These are phyloP conservation scores for Geotrichum cucujoidarum DNA, from an alignment of 1,139 yeast genomes.

Conservation along the genomic window DNA sequence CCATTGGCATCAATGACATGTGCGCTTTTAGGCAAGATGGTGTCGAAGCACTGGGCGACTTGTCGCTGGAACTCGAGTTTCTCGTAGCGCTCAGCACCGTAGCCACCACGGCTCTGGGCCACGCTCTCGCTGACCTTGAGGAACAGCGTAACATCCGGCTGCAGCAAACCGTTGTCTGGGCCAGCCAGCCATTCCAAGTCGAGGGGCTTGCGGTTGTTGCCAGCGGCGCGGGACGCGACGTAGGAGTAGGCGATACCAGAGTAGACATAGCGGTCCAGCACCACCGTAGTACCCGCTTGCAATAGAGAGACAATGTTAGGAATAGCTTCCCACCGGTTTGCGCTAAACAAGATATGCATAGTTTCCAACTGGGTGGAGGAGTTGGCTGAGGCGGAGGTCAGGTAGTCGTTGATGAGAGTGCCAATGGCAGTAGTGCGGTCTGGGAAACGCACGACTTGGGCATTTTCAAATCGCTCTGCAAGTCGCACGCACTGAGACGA, in stretches of 20 bases:
- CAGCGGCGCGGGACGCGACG: slow-evolving; percentile 16
- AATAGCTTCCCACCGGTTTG: slow-evolving; percentile 87
- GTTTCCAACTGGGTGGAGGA: slow-evolving; percentile 46
- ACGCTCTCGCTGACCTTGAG: slow-evolving; percentile 53
- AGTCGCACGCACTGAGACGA: slow-evolving; percentile 72
- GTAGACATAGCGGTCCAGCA: slow-evolving; percentile 83
- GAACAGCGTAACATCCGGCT: slow-evolving; percentile 80
- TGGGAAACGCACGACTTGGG: slow-evolving; percentile 69
- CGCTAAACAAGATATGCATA: slow-evolving; percentile 82
- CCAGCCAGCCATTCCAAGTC: slow-evolving; percentile 63
- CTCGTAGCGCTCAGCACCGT: slow-evolving; percentile 92
- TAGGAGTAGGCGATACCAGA: slow-evolving; percentile 87
- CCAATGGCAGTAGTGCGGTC: slow-evolving; percentile 84
- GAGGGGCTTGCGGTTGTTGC: slow-evolving; percentile 42
- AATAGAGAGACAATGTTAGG: slow-evolving; percentile 46
- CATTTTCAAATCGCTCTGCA: slow-evolving; percentile 38
- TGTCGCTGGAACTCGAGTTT: slow-evolving; percentile 59
- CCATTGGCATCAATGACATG: slow-evolving; percentile 58
- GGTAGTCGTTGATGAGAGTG: slow-evolving; percentile 64
- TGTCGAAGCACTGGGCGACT: slow-evolving; percentile 58
- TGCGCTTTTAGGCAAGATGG: slow-evolving; percentile 38
- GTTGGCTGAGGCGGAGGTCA: slow-evolving; percentile 43
- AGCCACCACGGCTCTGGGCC: slow-evolving; percentile 63
- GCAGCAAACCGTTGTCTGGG: slow-evolving; percentile 82
- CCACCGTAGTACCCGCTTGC: slow-evolving; percentile 51